Evolutionary conservation across 2,329 filamentous ascomycete genomes (phyloP).

Genomic region (Ceratocystis lukuohia): DNA sequence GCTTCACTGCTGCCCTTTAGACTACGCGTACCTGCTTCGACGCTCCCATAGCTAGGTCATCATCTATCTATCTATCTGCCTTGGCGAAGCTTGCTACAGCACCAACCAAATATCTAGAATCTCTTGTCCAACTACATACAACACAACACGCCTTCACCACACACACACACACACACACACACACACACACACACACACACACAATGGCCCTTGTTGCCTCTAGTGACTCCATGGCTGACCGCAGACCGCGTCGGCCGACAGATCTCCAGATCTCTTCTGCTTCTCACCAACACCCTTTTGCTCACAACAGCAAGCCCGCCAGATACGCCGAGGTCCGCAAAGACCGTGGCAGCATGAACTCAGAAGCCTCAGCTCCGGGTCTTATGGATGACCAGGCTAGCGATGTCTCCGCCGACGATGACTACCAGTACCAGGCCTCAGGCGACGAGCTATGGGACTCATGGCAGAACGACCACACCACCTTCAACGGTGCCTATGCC

Average conservation of each 20-base stretch:
- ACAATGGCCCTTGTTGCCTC: constrained; percentile 7
- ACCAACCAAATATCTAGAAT: background rate
- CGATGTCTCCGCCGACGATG: constrained; percentile 38
- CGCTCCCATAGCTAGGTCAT: background rate
- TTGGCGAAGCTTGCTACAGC: background rate
- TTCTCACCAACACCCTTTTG: constrained; percentile 16
- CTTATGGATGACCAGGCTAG: constrained; percentile 39
- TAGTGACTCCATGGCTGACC: background rate
- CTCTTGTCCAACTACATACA: background rate
- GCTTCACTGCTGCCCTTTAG: background rate
- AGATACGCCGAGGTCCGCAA: constrained; percentile 21
- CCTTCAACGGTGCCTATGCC: constrained; percentile 8
- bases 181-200: background rate
- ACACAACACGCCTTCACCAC: background rate
- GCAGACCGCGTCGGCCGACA: constrained; percentile 13
- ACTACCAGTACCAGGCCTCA: constrained; percentile 35
- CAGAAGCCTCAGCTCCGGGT: constrained; percentile 34
- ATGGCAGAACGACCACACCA: constrained; percentile 30
- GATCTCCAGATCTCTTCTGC: constrained; percentile 16
- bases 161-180: no score
- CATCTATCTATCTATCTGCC: background rate
- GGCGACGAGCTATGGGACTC: constrained; percentile 38
- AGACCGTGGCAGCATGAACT: constrained; percentile 33
- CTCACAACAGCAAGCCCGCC: constrained; percentile 15
- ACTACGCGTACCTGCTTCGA: background rate